Conservation (phyloP, 805 yeast species). For the Ogataea nitratoaversa region DNA sequence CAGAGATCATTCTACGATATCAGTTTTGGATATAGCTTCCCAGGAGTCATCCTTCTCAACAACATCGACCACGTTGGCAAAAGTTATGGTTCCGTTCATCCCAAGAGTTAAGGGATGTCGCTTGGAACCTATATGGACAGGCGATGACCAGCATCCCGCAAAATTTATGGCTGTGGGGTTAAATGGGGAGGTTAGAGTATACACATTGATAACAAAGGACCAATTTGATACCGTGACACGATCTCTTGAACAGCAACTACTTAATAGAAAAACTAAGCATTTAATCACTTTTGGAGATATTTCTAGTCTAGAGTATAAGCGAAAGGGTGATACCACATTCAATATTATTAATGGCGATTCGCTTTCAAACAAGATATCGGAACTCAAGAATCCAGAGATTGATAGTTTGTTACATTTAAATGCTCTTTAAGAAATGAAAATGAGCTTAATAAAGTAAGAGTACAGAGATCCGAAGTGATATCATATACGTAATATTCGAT, state of each 20-base stretch:
- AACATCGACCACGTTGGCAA: conserved; percentile 6
- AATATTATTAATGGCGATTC: conserved; percentile 16
- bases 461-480: too few relatives aligned
- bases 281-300: conserved; percentile 8
- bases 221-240: conserved; percentile 5
- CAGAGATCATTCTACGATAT: conserved; percentile 15
- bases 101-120: conserved; percentile 30
- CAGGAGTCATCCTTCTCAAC: conserved; percentile 2
- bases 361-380: conserved; percentile 9
- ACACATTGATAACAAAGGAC: conserved; percentile 6
- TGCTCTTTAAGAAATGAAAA: conserved; percentile 5
- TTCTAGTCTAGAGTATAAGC: conserved; percentile 6
- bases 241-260: conserved; percentile 1
- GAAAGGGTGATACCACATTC: not conserved
- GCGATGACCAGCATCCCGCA: not conserved
- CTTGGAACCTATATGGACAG: conserved; percentile 31
- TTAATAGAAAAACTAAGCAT: conserved; percentile 1
- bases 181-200: conserved; percentile 34
- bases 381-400: conserved; percentile 10
- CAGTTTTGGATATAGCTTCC: conserved; percentile 7
- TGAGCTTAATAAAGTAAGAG: not conserved
- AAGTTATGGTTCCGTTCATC: conserved; percentile 26
- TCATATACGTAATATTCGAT: too few relatives aligned
- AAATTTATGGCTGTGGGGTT: conserved; percentile 32
- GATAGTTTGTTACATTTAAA: conserved; percentile 11